Percentiles rank a stretch among this genome's conserved stretches.
These are phyloP conservation scores for Sclerotinia borealis DNA, from an alignment of 2,329 filamentous ascomycete genomes.

Conservation along the genomic window DNA sequence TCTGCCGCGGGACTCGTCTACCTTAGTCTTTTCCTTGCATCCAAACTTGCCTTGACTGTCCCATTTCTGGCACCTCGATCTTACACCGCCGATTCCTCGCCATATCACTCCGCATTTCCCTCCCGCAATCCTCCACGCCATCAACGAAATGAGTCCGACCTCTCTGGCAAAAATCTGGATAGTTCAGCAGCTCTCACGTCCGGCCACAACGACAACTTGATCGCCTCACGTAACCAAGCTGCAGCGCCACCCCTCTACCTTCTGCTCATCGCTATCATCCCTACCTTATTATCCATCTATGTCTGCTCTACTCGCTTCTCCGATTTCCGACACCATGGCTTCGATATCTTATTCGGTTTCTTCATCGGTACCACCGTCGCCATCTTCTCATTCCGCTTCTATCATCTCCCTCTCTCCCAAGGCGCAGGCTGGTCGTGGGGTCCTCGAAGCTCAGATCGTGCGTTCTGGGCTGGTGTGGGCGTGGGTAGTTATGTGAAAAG, in stretches of 20 bases:
- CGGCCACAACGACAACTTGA: constrained; percentile 28
- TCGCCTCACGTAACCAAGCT: constrained; percentile 62
- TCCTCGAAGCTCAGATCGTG: constrained; percentile 62
- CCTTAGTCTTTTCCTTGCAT: constrained; percentile 78
- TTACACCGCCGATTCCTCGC: constrained; percentile 42
- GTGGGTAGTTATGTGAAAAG: constrained; percentile 32
- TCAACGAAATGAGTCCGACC: not conserved
- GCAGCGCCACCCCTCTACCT: constrained; percentile 81
- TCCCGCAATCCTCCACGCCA: constrained; percentile 46
- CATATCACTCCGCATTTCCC: constrained; percentile 61
- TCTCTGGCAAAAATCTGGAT: constrained; percentile 1
- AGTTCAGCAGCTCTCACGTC: constrained; percentile 15
- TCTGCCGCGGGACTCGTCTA: constrained; percentile 78
- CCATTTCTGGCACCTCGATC: constrained; percentile 56
- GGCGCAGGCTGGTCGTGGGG: constrained; percentile 90
- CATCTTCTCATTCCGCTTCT: constrained; percentile 74
- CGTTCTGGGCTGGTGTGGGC: constrained; percentile 73
- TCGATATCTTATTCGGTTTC: constrained; percentile 84
- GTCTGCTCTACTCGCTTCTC: constrained; percentile 82
- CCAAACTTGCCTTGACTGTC: constrained; percentile 70
- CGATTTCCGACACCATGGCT: constrained; percentile 85
- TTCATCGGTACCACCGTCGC: constrained; percentile 66
- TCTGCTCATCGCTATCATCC: constrained; percentile 61
- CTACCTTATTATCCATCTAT: constrained; percentile 70
- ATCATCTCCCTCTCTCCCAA: constrained; percentile 72